A percentile compares a stretch with the other conserved stretches of the same genome.
Evolutionary conservation across 306 rosid species (phyloP).

Genomic region (Elaeagnus macrophylla): DNA sequence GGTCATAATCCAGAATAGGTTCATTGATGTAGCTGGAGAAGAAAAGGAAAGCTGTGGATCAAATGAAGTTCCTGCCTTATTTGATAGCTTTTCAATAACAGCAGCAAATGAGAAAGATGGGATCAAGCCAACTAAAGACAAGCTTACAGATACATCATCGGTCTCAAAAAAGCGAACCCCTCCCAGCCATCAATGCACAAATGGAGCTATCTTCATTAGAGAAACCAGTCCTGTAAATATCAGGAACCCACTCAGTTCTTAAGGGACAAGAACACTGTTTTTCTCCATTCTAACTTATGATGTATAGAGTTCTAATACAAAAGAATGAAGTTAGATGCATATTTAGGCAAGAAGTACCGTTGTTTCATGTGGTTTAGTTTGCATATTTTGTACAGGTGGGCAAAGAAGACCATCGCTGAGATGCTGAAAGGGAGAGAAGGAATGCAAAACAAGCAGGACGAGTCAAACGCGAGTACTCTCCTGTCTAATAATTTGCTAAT

Average conservation of each 20-base stretch:
- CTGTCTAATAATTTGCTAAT: conserved; percentile 5
- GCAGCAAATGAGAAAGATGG: conserved; percentile 28
- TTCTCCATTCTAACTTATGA: too few relatives aligned
- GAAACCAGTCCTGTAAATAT: too few relatives aligned
- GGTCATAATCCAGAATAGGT: conserved; percentile 22
- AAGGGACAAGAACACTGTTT: too few relatives aligned
- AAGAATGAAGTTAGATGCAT: neutral
- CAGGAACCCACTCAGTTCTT: too few relatives aligned
- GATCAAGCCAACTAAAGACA: conserved; percentile 26
- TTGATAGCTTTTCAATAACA: conserved; percentile 35
- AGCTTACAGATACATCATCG: conserved; percentile 37
- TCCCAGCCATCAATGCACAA: conserved; percentile 41
- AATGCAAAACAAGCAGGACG: conserved; percentile 28
- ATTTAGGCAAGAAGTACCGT: neutral
- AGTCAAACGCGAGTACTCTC: conserved; percentile 15
- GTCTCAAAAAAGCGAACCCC: conserved; percentile 48
- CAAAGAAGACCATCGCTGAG: conserved; percentile 31
- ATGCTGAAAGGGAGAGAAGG: conserved; percentile 26
- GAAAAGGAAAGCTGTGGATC: conserved; percentile 92
- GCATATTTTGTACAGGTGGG: conserved; percentile 30
- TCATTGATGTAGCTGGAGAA: conserved; percentile 51
- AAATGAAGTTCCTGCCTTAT: conserved; percentile 60
- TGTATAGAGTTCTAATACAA: too few relatives aligned
- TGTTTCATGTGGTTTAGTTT: neutral
- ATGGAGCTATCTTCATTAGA: conserved; percentile 11